A percentile compares a stretch with the other conserved stretches of the same genome.
phyloP scores from a whole-genome alignment of 2,329 filamentous ascomycete species.

The Hypoxylon sp. region DNA sequence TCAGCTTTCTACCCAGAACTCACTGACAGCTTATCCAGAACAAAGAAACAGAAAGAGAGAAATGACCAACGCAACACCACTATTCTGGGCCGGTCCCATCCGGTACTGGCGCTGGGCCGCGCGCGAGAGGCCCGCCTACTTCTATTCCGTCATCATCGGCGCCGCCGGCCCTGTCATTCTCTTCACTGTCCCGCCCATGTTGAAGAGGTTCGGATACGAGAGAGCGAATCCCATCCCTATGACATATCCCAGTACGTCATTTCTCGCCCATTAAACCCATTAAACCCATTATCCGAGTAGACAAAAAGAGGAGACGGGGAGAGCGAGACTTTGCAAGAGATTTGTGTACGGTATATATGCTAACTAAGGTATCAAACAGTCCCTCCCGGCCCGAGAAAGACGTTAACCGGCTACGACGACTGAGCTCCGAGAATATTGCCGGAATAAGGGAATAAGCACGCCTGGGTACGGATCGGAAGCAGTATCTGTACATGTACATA shows the following conservation, averaged over 20 bases:
- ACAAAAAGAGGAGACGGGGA: neutral
- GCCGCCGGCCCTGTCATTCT: slow-evolving; percentile 78
- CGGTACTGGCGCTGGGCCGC: slow-evolving; percentile 90
- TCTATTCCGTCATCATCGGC: slow-evolving; percentile 86
- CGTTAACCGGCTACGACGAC: slow-evolving; percentile 72
- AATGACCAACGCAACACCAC: slow-evolving; percentile 75
- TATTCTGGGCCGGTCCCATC: slow-evolving; percentile 87
- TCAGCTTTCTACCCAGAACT: neutral
- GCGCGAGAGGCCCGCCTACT: slow-evolving; percentile 89
- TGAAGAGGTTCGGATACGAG: slow-evolving; percentile 79
- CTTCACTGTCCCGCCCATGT: slow-evolving; percentile 78
- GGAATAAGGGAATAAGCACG: neutral
- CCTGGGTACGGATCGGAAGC: slow-evolving; percentile 7
- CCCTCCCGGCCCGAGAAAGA: slow-evolving; percentile 70
- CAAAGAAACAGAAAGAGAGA: slow-evolving; percentile 47
- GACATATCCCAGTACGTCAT: slow-evolving; percentile 89
- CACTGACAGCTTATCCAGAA: slow-evolving; percentile 22
- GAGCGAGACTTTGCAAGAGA: too few species aligned
- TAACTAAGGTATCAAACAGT: slow-evolving; percentile 58
- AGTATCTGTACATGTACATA: slow-evolving; percentile 31
- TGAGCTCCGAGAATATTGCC: slow-evolving; percentile 47
- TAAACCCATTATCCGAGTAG: neutral
- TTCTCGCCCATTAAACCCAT: neutral
- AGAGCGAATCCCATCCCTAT: slow-evolving; percentile 80
- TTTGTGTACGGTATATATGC: slow-evolving; percentile 8